These are phyloP conservation scores for Didymellaceae sp. DNA, from an alignment of 2,329 filamentous ascomycete genomes.

Conservation along the genomic window DNA sequence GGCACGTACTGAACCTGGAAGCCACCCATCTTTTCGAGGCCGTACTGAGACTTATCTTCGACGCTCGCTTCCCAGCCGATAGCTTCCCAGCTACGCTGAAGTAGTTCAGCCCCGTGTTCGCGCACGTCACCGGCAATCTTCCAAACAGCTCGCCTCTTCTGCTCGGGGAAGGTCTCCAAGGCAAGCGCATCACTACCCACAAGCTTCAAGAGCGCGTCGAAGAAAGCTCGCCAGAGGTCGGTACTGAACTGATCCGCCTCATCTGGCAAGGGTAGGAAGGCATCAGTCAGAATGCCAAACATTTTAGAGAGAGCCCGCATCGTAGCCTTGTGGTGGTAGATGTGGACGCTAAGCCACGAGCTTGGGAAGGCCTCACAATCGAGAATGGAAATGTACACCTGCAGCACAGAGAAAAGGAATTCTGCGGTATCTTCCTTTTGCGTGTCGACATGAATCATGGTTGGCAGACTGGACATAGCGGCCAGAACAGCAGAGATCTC, in stretches of 20 bases:
- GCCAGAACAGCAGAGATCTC: conserved; percentile 89
- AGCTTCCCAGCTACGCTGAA: conserved; percentile 88
- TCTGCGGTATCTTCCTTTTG: conserved; percentile 75
- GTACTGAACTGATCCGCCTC: conserved; percentile 92
- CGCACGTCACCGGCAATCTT: conserved; percentile 97
- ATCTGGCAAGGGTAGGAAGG: conserved; percentile 85
- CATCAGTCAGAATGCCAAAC: conserved; percentile 78
- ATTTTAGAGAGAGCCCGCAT: conserved; percentile 86
- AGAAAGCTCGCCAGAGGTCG: conserved; percentile 92
- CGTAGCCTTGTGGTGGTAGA: conserved; percentile 89
- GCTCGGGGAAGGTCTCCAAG: conserved; percentile 94
- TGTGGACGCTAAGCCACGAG: conserved; percentile 90
- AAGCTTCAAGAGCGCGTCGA: conserved; percentile 84
- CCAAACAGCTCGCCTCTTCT: conserved; percentile 95
- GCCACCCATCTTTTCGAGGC: conserved; percentile 83
- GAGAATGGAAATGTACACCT: conserved; percentile 87
- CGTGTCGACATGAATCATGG: conserved; percentile 76
- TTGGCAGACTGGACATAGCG: conserved; percentile 75
- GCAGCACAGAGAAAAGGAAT: conserved; percentile 78
- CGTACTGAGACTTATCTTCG: conserved; percentile 80
- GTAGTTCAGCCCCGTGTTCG: conserved; percentile 84
- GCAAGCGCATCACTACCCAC: conserved; percentile 89
- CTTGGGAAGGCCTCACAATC: conserved; percentile 87
- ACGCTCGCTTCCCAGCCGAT: conserved; percentile 92
- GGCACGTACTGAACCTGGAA: conserved; percentile 99